These are phyloP conservation scores for Saxophila tyrrhenica DNA, from an alignment of 495 filamentous ascomycete genomes.

Conservation along the genomic window DNA sequence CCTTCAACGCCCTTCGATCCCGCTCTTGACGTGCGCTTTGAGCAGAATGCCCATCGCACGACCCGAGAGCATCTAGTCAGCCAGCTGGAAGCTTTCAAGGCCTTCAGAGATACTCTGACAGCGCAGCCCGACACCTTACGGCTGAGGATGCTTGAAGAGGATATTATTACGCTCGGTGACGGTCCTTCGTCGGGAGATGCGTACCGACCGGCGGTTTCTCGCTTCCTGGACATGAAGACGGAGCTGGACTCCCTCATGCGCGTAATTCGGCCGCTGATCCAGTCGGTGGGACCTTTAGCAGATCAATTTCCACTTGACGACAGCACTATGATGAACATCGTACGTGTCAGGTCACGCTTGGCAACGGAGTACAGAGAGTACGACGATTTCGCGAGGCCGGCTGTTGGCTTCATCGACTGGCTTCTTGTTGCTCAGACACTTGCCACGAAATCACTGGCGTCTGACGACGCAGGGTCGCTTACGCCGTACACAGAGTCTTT, in stretches of 20 bases:
- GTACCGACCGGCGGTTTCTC: constrained; percentile 55
- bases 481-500: background rate
- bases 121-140: constrained; percentile 55
- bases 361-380: constrained; percentile 58
- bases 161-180: constrained; percentile 50
- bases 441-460: background rate
- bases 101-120: constrained; percentile 56
- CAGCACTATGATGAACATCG: constrained; percentile 54
- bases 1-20: constrained; percentile 82
- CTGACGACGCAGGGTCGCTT: background rate
- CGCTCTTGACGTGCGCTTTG: constrained; percentile 61
- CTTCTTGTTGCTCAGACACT: constrained; percentile 54
- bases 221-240: constrained; percentile 60
- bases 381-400: constrained; percentile 68
- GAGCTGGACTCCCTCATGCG: constrained; percentile 48
- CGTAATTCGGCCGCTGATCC: background rate
- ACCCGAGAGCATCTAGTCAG: constrained; percentile 40
- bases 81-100: constrained; percentile 48
- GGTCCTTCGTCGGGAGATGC: constrained; percentile 52
- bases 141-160: constrained; percentile 44
- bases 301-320: background rate
- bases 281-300: background rate
- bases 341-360: constrained; percentile 55
- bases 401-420: constrained; percentile 70
- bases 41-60: constrained; percentile 52